A percentile compares a stretch with the other conserved stretches of the same genome.
These are phyloP conservation scores for Barbatosphaeria neglecta DNA, from an alignment of 495 filamentous ascomycete species.

Conservation along the genomic window DNA sequence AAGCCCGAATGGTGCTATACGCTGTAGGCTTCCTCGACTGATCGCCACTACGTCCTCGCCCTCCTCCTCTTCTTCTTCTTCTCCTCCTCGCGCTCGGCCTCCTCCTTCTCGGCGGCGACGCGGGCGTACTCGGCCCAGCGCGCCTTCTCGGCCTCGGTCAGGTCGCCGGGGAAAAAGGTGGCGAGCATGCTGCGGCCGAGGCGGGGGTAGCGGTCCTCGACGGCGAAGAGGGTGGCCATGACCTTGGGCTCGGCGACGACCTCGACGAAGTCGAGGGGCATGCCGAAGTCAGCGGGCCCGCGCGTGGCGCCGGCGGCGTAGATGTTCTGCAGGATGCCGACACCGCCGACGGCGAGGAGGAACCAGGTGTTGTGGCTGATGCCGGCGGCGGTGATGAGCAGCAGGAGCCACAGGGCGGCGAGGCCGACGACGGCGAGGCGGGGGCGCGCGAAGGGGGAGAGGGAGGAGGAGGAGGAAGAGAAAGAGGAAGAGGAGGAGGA, in stretches of 20 bases:
- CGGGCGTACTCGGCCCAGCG: conserved; percentile 7
- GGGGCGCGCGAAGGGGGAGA: not conserved
- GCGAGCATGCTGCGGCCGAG: conserved; percentile 18
- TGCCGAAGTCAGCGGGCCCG: conserved; percentile 13
- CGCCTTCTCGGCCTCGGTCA: conserved; percentile 11
- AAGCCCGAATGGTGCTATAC: too few relatives aligned
- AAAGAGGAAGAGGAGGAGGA: too few relatives aligned
- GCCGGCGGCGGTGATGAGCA: conserved; percentile 27
- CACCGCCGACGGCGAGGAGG: conserved; percentile 27
- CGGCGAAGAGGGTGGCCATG: conserved; percentile 18
- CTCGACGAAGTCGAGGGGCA: conserved; percentile 16
- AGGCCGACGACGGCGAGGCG: conserved; percentile 3
- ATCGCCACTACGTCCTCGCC: too few relatives aligned
- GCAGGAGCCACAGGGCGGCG: conserved; percentile 25
- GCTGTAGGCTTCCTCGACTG: too few relatives aligned
- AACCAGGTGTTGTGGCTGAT: conserved; percentile 28
- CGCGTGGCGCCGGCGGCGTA: conserved; percentile 21
- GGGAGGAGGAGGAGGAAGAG: too few relatives aligned
- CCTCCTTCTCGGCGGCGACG: not conserved
- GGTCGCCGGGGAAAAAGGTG: conserved; percentile 21
- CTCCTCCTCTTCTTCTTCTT: too few relatives aligned
- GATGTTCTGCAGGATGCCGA: conserved; percentile 37
- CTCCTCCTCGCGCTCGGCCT: too few relatives aligned
- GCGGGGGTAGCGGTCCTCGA: conserved; percentile 18
- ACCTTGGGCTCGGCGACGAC: conserved; percentile 17